Conservation (phyloP, 257 asterid genomes). For the Anisodus tanguticus region DNA sequence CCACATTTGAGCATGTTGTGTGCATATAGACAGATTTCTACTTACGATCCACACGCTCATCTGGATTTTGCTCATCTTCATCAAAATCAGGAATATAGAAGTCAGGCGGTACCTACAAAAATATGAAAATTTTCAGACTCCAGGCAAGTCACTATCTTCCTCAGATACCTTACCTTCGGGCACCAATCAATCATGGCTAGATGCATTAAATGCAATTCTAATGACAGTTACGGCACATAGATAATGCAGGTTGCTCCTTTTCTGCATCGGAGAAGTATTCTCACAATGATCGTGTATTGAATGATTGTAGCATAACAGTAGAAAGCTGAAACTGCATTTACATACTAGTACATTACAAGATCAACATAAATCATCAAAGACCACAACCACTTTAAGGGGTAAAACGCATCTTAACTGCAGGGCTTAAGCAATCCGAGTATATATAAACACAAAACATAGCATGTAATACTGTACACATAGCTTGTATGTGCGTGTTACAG, state of each 20-base stretch:
- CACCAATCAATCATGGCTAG: not conserved
- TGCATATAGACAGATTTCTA: slow-evolving; percentile 31
- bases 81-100: slow-evolving; percentile 89
- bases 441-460: not conserved
- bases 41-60: slow-evolving; percentile 87
- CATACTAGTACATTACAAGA: not conserved
- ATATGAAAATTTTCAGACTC: not conserved
- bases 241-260: not conserved
- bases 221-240: not conserved
- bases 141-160: slow-evolving; percentile 10
- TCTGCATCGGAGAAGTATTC: not conserved
- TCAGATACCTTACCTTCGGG: not conserved
- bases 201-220: not conserved
- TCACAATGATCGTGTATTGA: not conserved
- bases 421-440: not conserved
- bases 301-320: not conserved
- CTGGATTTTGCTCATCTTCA: slow-evolving; percentile 89
- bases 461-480: not conserved
- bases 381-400: not conserved
- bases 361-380: not conserved
- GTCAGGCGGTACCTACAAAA: slow-evolving; percentile 90
- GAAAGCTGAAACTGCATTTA: slow-evolving; percentile 12
- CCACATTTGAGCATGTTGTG: slow-evolving; percentile 2
- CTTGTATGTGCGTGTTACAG: not conserved
- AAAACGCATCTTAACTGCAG: not conserved